Evolutionary conservation across 116 monocot species (phyloP).

Genomic region (Papilionanthe hybrid): DNA sequence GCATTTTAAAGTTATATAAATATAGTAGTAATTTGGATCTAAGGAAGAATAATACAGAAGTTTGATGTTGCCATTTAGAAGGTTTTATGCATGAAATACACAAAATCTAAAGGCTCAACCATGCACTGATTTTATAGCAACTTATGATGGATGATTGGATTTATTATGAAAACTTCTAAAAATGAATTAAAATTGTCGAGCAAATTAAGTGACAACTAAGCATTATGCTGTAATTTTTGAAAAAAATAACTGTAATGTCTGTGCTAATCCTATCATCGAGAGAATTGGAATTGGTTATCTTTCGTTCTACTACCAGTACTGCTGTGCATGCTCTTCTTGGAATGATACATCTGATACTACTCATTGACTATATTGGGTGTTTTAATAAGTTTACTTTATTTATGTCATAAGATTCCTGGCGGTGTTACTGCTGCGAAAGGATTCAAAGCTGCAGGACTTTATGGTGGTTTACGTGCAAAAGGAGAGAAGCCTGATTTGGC

Average conservation of each 20-base stretch:
- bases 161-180: background rate
- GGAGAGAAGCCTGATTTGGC: slow-evolving; percentile 86
- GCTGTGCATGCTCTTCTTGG: background rate
- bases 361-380: background rate
- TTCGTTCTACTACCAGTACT: background rate
- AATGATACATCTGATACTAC: background rate
- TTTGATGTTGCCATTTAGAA: background rate
- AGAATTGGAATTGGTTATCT: background rate
- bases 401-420: slow-evolving; percentile 52
- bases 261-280: background rate
- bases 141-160: background rate
- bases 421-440: slow-evolving; percentile 92
- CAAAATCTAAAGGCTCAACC: background rate
- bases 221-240: background rate
- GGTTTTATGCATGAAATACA: background rate
- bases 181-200: background rate
- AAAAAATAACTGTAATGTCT: background rate
- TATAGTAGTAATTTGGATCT: background rate
- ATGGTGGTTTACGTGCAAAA: slow-evolving; percentile 72
- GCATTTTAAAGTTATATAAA: background rate
- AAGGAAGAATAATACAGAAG: background rate
- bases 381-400: background rate
- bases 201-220: background rate
- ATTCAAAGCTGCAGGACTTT: slow-evolving; percentile 85
- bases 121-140: background rate